These are phyloP conservation scores for Remersonia thermophila DNA, from an alignment of 2,329 filamentous ascomycete genomes.

Conservation along the genomic window DNA sequence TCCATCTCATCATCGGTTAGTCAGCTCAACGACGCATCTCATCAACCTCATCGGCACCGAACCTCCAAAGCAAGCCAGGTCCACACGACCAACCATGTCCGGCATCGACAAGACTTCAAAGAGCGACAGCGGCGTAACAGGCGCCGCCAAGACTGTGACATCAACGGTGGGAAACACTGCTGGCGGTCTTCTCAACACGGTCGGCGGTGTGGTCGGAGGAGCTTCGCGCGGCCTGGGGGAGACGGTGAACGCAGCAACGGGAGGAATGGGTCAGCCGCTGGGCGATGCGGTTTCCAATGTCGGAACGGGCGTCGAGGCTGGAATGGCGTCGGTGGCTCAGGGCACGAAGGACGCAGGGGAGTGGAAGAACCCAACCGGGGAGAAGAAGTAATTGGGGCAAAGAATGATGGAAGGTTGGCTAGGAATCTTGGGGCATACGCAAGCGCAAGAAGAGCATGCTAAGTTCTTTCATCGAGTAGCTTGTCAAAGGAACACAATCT, in stretches of 20 bases:
- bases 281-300: conserved; percentile 43
- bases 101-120: too few species aligned
- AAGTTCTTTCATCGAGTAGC: too few species aligned
- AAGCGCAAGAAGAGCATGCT: too few species aligned
- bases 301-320: conserved; percentile 41
- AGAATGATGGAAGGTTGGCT: not conserved
- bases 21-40: too few species aligned
- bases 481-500: too few species aligned
- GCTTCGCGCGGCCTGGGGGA: conserved; percentile 44
- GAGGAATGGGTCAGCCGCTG: conserved; percentile 40
- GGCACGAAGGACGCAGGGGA: conserved; percentile 46
- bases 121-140: conserved; percentile 13
- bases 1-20: too few species aligned
- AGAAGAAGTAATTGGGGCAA: not conserved
- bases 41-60: too few species aligned
- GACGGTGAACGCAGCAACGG: conserved; percentile 41
- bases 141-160: conserved; percentile 20
- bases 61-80: too few species aligned
- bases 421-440: too few species aligned
- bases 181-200: conserved; percentile 22
- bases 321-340: conserved; percentile 34
- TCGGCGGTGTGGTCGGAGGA: conserved; percentile 29
- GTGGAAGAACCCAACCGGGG: conserved; percentile 32
- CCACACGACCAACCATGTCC: too few species aligned
- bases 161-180: conserved; percentile 22